Conservation (phyloP, 768 basidiomycete species). For the Xanthoconium purpureum region DNA sequence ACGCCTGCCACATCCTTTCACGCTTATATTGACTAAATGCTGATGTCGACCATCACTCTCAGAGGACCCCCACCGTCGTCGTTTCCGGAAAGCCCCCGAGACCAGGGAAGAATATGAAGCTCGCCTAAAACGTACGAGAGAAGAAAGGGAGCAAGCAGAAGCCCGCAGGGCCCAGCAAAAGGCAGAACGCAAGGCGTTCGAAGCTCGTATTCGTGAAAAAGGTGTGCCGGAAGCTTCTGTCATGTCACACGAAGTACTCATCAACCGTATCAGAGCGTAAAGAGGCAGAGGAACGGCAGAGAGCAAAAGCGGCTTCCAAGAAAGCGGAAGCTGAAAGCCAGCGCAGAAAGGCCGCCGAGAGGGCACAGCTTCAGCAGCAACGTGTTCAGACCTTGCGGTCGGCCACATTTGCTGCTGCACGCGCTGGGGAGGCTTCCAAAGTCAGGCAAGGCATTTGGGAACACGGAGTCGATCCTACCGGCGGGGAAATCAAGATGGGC, state of each 20-base stretch:
- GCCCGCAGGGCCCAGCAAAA: slow-evolving; percentile 46
- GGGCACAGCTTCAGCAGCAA: slow-evolving; percentile 44
- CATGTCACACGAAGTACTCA: slow-evolving; percentile 12
- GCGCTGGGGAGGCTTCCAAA: slow-evolving; percentile 45
- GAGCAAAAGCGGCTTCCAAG: slow-evolving; percentile 50
- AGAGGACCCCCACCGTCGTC: slow-evolving; percentile 22
- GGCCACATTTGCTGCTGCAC: slow-evolving; percentile 62
- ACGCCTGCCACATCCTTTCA: slow-evolving; percentile 15
- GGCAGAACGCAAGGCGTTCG: slow-evolving; percentile 44
- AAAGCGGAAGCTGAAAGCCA: slow-evolving; percentile 52
- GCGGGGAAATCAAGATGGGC: slow-evolving; percentile 62
- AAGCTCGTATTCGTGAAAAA: slow-evolving; percentile 46
- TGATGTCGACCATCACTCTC: slow-evolving; percentile 2
- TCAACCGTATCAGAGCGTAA: slow-evolving; percentile 38
- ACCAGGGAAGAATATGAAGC: slow-evolving; percentile 51
- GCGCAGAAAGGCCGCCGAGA: slow-evolving; percentile 46
- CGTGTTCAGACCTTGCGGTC: slow-evolving; percentile 57
- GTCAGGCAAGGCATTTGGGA: slow-evolving; percentile 71
- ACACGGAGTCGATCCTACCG: slow-evolving; percentile 65
- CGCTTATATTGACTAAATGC: slow-evolving; percentile 7
- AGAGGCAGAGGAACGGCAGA: slow-evolving; percentile 57
- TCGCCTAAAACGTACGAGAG: slow-evolving; percentile 46
- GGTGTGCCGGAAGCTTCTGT: slow-evolving; percentile 34
- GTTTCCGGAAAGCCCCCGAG: slow-evolving; percentile 33
- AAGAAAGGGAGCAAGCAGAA: slow-evolving; percentile 55